Base-by-base conservation (phyloP, 139 green algal species). In the Marvania coccoides region DNA sequence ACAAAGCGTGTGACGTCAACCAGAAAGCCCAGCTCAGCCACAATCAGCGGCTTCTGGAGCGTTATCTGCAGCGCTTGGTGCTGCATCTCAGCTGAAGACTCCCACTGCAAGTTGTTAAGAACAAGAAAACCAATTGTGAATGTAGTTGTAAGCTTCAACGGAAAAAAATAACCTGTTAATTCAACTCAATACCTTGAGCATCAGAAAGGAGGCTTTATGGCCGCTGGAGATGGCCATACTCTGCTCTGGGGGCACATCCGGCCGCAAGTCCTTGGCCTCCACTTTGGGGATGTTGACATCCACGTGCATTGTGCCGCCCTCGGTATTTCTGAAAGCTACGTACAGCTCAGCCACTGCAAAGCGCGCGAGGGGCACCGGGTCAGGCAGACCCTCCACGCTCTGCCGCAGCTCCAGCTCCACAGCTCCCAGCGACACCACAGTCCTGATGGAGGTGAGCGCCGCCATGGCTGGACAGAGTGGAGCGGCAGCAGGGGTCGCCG, bases 21-120 rank as follows among this genome's bases (percentile, higher is more conserved):
- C 65, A 97, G 68, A 70, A 97, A 96, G 63, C 83, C 81, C 1
- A 95, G 53, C 63, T 94, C 90, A 8, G 90, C 80, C 19, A 94
- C 79, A 10, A 97, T 42, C 2, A 85, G 88, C 0, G 91, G 91
- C 54, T 84, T 76, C 67, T 97, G 91, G 57, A 97, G 66, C 7
- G 85, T 87, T 42, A 95, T 26, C 19, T 66, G 64, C 66, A 95
- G 19, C 0, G 55, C 61, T 56, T 83, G 67, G 15, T 53, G 58
- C 5, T 61, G 39, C 65, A 77, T 60, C 19, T 33, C 40, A 2
- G 75, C 23, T 2, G 35, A 37, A 2, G 59, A 51, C 19, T 62
- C 30, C 31, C 58, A 81, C 61, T 73, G 47, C 34, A 38, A 3
- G 30, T n/a, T n/a, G n/a, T n/a, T n/a, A n/a, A n/a, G n/a, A n/a